Evolutionary conservation across 257 asterid species (phyloP), one percentile per base, ranked within the genome.

Genomic region (Salvia miltiorrhiza): DNA sequence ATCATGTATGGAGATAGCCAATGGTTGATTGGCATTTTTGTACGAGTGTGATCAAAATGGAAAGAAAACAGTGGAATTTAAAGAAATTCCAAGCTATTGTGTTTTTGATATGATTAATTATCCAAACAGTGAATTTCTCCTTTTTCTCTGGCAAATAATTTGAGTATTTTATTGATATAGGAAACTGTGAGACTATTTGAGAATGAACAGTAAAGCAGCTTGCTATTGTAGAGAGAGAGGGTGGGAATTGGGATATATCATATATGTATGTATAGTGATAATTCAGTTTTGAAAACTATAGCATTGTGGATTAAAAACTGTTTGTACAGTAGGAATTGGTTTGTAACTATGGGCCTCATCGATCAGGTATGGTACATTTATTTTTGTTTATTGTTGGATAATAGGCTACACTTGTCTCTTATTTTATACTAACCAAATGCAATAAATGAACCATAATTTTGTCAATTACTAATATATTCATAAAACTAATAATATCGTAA

Each of bases 21-120:
- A 62, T 72, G 86, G 83, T 85, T 85, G 30, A 77, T 68, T 28
- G 92, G 79, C 95, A 90, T 87, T 65, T 75, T 47, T 56, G 37
- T 4, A 23, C 55, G 4, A 9, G 19, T 53, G 59, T 24, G 49
- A 41, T 67, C 3, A 24, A 50, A 40, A 59, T 60, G 70, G 71
- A 47, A 61, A 49, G 17, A n/a, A 71, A 50, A 74, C 43, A 7
- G 69, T 49, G 79, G 71, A 55, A 49, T 65, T 49, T 60, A 66
- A 59, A 69, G 70, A 16, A 40, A 67, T 45, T 26, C 9, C 7
- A 7, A 57, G 37, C 19, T 53, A 53, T 53, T 11, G 2, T 53
- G 35, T 23, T 53, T 12, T 47, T n/a, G 53, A 19, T 28, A 40
- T 33, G 4, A 50, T 50, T 50, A 37, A 40, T 30, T 43, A 55